Evolutionary conservation across 148 eudicot species (phyloP).

Genomic region (Rhododendron vialii): DNA sequence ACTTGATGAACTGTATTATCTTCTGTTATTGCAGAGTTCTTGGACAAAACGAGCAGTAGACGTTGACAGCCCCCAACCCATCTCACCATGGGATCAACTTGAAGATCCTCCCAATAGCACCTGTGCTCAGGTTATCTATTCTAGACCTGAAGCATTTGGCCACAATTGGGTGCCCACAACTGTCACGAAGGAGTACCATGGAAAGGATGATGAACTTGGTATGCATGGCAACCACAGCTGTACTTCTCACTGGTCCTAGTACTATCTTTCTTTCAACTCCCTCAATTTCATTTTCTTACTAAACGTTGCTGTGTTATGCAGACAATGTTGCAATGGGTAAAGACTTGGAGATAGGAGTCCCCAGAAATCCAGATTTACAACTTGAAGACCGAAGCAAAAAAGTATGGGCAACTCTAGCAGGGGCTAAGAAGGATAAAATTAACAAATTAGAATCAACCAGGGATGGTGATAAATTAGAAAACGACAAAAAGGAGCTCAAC

Average conservation of each 20-base stretch:
- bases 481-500: slow-evolving; percentile 24
- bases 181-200: slow-evolving; percentile 28
- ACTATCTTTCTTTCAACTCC: neutral
- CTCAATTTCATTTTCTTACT: slow-evolving; percentile 1
- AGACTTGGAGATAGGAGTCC: slow-evolving; percentile 45
- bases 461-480: slow-evolving; percentile 25
- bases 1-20: neutral
- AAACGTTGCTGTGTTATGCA: slow-evolving; percentile 8
- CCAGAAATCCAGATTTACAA: slow-evolving; percentile 35
- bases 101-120: slow-evolving; percentile 68
- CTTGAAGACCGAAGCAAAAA: slow-evolving; percentile 29
- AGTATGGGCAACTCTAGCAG: slow-evolving; percentile 5
- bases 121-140: slow-evolving; percentile 62
- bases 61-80: slow-evolving; percentile 51
- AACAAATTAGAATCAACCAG: slow-evolving; percentile 20
- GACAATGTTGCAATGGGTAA: slow-evolving; percentile 46
- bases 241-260: neutral
- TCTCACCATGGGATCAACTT: slow-evolving; percentile 44
- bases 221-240: slow-evolving; percentile 1
- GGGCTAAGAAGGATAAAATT: slow-evolving; percentile 20
- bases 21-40: slow-evolving; percentile 51
- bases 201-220: slow-evolving; percentile 40
- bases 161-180: slow-evolving; percentile 49
- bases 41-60: slow-evolving; percentile 78
- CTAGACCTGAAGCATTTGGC: slow-evolving; percentile 42